Evolutionary conservation across 176 grass and related monocot species (phyloP).

Genomic region (Typha latifolia): DNA sequence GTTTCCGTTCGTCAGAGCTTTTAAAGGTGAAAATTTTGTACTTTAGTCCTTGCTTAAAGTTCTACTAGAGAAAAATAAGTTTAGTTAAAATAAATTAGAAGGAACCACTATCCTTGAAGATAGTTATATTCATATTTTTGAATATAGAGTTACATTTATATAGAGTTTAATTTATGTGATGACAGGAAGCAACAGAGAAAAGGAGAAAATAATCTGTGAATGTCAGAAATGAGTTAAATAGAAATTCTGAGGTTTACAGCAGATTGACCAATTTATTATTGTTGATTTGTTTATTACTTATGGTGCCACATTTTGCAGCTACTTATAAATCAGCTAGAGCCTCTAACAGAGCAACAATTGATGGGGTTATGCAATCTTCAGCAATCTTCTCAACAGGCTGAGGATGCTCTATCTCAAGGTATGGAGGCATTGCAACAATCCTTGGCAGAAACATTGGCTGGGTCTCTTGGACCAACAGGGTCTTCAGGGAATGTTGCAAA

Average conservation of each 20-base stretch:
- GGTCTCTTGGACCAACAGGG: slow-evolving; percentile 65
- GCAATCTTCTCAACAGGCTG: slow-evolving; percentile 90
- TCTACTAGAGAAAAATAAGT: background rate
- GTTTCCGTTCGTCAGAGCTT: slow-evolving; percentile 87
- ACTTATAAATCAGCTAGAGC: slow-evolving; percentile 77
- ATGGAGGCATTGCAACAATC: slow-evolving; percentile 98
- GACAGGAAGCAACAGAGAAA: too few relatives aligned
- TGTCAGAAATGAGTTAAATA: too few relatives aligned
- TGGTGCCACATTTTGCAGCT: slow-evolving; percentile 32
- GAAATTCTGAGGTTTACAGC: too few relatives aligned
- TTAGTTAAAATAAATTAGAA: too few relatives aligned
- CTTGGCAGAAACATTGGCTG: slow-evolving; percentile 79
- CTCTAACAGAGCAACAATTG: slow-evolving; percentile 81
- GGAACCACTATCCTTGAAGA: too few relatives aligned
- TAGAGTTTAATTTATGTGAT: too few relatives aligned
- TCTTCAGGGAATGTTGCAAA: slow-evolving; percentile 85
- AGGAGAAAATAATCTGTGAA: too few relatives aligned
- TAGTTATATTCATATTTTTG: too few relatives aligned
- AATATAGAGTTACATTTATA: too few relatives aligned
- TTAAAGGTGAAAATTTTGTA: slow-evolving; percentile 52
- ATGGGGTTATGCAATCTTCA: slow-evolving; percentile 66
- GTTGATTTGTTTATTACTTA: background rate
- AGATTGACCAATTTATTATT: background rate
- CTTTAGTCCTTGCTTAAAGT: background rate
- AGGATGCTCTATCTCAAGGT: slow-evolving; percentile 93